Percentiles rank a stretch among this genome's conserved stretches.
These are phyloP conservation scores for Elsinoe fawcettii DNA, from an alignment of 2,329 filamentous ascomycete species.

Conservation along the genomic window DNA sequence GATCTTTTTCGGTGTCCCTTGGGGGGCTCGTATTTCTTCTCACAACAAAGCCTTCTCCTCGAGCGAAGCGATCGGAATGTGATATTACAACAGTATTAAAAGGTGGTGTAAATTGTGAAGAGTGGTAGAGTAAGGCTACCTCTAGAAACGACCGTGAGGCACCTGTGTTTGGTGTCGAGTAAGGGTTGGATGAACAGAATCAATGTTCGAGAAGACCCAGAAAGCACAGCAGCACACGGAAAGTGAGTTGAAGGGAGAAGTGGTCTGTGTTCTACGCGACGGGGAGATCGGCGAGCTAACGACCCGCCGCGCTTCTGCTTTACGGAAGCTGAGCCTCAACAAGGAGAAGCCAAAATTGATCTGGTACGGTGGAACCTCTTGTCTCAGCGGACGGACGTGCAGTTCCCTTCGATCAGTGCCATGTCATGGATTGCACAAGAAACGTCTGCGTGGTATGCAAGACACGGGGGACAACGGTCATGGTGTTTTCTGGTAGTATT, in stretches of 20 bases:
- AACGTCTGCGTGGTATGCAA: neutral
- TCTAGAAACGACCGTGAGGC: constrained; percentile 7
- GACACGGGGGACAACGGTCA: neutral
- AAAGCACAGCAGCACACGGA: neutral
- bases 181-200: neutral
- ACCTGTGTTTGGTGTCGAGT: neutral
- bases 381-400: constrained; percentile 9
- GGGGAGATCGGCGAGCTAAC: constrained; percentile 3
- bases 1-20: constrained; percentile 5
- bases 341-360: neutral
- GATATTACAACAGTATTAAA: constrained; percentile 8
- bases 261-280: constrained; percentile 4
- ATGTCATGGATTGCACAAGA: neutral
- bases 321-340: constrained; percentile 7
- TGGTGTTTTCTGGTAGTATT: neutral
- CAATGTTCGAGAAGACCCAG: neutral
- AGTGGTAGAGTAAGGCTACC: neutral
- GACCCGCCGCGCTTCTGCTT: neutral
- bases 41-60: constrained; percentile 6
- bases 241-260: constrained; percentile 1
- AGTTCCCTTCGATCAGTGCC: neutral
- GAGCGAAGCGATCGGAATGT: neutral
- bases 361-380: neutral
- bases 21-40: constrained; percentile 3
- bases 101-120: neutral